Evolutionary conservation across 2,329 filamentous ascomycete genomes (phyloP).

Genomic region (Boeremia lycopersici): DNA sequence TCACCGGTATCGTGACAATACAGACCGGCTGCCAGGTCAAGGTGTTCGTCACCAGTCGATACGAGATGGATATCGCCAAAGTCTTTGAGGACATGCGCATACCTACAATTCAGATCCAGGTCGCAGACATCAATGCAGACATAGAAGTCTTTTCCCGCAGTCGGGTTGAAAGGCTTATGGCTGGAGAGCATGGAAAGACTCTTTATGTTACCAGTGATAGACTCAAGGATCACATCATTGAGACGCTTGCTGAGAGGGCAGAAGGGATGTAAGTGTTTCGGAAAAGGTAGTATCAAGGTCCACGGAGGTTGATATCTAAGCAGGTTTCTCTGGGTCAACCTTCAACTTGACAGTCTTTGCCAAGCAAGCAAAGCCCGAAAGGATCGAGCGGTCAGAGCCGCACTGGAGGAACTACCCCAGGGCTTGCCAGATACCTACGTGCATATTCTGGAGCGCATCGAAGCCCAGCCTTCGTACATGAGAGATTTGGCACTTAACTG

Average conservation of each 20-base stretch:
- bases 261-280: slow-evolving; percentile 27
- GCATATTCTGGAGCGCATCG: slow-evolving; percentile 26
- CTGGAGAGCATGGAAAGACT: slow-evolving; percentile 15
- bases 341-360: slow-evolving; percentile 26
- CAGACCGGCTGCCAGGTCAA: slow-evolving; percentile 14
- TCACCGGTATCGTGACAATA: slow-evolving; percentile 14
- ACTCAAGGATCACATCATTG: slow-evolving; percentile 20
- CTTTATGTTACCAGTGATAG: slow-evolving; percentile 21
- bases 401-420: slow-evolving; percentile 19
- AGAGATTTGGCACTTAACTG: slow-evolving; percentile 22
- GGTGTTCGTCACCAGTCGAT: slow-evolving; percentile 28
- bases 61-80: slow-evolving; percentile 25
- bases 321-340: slow-evolving; percentile 32
- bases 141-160: slow-evolving; percentile 20
- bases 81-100: slow-evolving; percentile 22
- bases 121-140: slow-evolving; percentile 24
- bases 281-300: background rate
- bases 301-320: background rate
- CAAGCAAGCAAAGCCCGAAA: slow-evolving; percentile 20
- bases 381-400: slow-evolving; percentile 17
- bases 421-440: slow-evolving; percentile 24
- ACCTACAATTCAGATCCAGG: slow-evolving; percentile 24
- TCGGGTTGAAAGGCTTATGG: slow-evolving; percentile 20
- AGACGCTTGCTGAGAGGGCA: slow-evolving; percentile 22
- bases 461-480: slow-evolving; percentile 20